phyloP scores from a whole-genome alignment of 2,329 filamentous ascomycete genomes.

The Neonectria hederae region DNA sequence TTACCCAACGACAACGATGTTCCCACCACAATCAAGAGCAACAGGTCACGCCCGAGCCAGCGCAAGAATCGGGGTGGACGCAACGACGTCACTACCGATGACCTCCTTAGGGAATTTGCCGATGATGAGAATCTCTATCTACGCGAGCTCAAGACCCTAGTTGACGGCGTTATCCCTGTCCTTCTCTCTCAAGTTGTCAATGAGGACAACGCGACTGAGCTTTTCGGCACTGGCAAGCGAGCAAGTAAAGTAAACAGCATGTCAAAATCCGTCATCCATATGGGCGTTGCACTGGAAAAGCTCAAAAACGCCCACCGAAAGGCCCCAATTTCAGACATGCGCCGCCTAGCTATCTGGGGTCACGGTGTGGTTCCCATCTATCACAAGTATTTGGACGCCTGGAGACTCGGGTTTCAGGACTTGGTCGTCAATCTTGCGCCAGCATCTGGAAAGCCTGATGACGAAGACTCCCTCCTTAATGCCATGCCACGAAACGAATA shows the following conservation, averaged over 20 bases:
- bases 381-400: constrained; percentile 83
- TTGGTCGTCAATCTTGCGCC: constrained; percentile 93
- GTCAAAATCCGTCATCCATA: constrained; percentile 89
- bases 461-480: constrained; percentile 68
- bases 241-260: constrained; percentile 67
- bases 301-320: constrained; percentile 82
- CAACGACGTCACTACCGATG: constrained; percentile 74
- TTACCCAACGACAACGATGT: constrained; percentile 67
- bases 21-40: constrained; percentile 71
- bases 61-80: constrained; percentile 75
- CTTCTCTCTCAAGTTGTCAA: constrained; percentile 86
- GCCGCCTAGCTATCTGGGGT: constrained; percentile 82
- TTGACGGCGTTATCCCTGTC: constrained; percentile 95
- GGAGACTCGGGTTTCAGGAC: constrained; percentile 94
- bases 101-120: constrained; percentile 81
- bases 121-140: constrained; percentile 89
- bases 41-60: constrained; percentile 80
- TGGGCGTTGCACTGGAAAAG: constrained; percentile 90
- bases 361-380: constrained; percentile 82
- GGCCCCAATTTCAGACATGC: constrained; percentile 77
- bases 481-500: constrained; percentile 69
- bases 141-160: constrained; percentile 89
- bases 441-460: constrained; percentile 61
- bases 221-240: constrained; percentile 69
- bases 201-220: constrained; percentile 69